Evolutionary conservation across 148 eudicot genomes (phyloP).

Genomic region (Arctostaphylos glauca): DNA sequence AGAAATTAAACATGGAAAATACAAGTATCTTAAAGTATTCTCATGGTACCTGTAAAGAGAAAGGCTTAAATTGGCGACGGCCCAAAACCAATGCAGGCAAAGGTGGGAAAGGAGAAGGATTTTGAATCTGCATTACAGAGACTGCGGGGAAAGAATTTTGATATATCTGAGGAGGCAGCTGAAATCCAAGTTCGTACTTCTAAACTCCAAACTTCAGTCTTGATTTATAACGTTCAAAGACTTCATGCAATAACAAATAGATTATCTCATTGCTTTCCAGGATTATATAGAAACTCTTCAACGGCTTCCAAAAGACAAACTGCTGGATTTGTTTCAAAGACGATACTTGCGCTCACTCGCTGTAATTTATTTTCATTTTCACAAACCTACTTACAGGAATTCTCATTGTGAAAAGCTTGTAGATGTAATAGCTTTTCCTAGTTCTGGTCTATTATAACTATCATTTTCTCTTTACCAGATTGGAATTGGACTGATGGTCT

Average conservation of each 20-base stretch:
- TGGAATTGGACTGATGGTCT: constrained; percentile 87
- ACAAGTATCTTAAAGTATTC: neutral
- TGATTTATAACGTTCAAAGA: neutral
- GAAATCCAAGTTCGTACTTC: constrained; percentile 67
- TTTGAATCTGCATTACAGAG: constrained; percentile 63
- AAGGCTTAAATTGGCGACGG: neutral
- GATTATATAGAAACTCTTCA: constrained; percentile 62
- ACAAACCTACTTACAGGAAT: neutral
- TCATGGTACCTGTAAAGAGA: neutral
- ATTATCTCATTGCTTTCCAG: constrained; percentile 33
- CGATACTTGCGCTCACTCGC: constrained; percentile 65
- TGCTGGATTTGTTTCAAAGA: constrained; percentile 72
- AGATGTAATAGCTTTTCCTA: neutral
- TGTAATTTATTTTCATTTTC: constrained; percentile 35
- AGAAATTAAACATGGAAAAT: constrained; percentile 15
- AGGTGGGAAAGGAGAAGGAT: constrained; percentile 53
- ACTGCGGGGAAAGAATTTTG: constrained; percentile 72
- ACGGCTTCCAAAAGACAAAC: constrained; percentile 63
- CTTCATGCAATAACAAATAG: neutral
- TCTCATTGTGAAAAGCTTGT: neutral
- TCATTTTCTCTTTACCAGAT: constrained; percentile 38
- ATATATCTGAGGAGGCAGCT: constrained; percentile 68
- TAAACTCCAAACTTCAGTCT: neutral
- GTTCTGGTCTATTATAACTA: neutral
- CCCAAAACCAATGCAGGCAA: constrained; percentile 49